These are phyloP conservation scores for Phaffia rhodozyma DNA, from an alignment of 1,284 basidiomycete species.

Conservation along the genomic window DNA sequence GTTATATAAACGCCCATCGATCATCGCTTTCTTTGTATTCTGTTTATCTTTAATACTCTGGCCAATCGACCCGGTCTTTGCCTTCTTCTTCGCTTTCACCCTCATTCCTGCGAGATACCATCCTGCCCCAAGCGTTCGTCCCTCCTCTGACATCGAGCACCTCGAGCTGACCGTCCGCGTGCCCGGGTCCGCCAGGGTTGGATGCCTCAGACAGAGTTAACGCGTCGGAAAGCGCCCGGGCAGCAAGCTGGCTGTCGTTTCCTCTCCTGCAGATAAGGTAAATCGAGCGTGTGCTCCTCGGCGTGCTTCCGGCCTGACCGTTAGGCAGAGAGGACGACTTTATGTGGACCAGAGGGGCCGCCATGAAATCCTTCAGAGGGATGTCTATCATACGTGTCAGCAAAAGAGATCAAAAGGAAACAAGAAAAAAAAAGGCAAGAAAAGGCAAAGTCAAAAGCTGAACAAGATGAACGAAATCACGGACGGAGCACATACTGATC, in stretches of 20 bases:
- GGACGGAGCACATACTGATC: slow-evolving; percentile 49
- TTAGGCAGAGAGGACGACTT: not conserved
- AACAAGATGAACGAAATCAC: no score
- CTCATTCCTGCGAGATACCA: slow-evolving; percentile 35
- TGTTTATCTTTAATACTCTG: no score
- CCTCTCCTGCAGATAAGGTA: slow-evolving; percentile 74
- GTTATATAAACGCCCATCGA: no score
- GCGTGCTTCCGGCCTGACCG: slow-evolving; percentile 12
- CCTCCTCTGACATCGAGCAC: slow-evolving; percentile 67
- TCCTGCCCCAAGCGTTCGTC: slow-evolving; percentile 57
- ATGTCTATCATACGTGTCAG: slow-evolving; percentile 27
- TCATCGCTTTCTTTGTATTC: no score
- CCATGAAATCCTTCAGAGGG: slow-evolving; percentile 27
- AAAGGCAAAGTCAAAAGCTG: no score
- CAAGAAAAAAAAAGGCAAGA: not conserved
- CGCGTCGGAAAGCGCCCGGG: slow-evolving; percentile 44
- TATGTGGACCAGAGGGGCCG: slow-evolving; percentile 18
- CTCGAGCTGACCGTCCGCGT: slow-evolving; percentile 45
- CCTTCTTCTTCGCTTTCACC: no score
- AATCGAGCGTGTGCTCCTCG: slow-evolving; percentile 25
- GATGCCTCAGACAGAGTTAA: slow-evolving; percentile 20
- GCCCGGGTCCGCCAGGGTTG: not conserved
- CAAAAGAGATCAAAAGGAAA: not conserved
- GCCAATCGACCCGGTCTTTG: no score
- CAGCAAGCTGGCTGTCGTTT: slow-evolving; percentile 86